Percentiles rank a stretch among this genome's conserved stretches.
These are phyloP conservation scores for Mycena polygramma DNA, from an alignment of 768 basidiomycete species.

Conservation along the genomic window DNA sequence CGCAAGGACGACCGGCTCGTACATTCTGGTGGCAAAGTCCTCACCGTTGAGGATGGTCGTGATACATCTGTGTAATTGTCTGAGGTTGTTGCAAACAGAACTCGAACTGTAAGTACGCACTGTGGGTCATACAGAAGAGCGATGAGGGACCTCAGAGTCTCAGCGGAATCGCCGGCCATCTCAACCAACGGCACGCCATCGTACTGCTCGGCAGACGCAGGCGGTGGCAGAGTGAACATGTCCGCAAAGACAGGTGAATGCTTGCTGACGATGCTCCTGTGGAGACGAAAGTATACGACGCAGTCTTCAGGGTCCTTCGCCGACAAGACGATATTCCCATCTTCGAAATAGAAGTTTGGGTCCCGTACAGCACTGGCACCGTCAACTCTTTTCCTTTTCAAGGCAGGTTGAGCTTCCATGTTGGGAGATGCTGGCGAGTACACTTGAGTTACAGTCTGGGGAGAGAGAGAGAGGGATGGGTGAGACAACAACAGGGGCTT, in stretches of 20 bases:
- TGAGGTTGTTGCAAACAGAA: neutral
- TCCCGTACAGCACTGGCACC: neutral
- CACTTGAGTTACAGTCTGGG: no score
- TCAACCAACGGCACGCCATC: constrained; percentile 23
- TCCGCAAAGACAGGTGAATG: constrained; percentile 18
- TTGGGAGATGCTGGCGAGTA: no score
- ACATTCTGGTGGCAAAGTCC: neutral
- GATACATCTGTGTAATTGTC: neutral
- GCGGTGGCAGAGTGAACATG: constrained; percentile 17
- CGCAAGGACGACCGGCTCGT: constrained; percentile 5
- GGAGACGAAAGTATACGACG: constrained; percentile 14
- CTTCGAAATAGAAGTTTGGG: constrained; percentile 3
- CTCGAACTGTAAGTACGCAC: constrained; percentile 9
- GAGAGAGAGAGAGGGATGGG: no score
- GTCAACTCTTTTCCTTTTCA: no score
- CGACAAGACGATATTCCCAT: constrained; percentile 11
- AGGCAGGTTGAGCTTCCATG: no score
- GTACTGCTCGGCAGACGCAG: constrained; percentile 5
- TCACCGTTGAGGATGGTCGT: neutral
- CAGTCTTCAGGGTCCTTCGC: neutral
- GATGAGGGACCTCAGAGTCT: constrained; percentile 5
- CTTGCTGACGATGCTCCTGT: neutral
- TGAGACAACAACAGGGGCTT: no score
- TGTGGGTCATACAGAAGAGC: constrained; percentile 12
- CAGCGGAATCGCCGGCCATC: constrained; percentile 19